These are phyloP conservation scores for Jimgerdemannia flammicorona DNA, from an alignment of 192 early-diverging fungal species.

Conservation along the genomic window DNA sequence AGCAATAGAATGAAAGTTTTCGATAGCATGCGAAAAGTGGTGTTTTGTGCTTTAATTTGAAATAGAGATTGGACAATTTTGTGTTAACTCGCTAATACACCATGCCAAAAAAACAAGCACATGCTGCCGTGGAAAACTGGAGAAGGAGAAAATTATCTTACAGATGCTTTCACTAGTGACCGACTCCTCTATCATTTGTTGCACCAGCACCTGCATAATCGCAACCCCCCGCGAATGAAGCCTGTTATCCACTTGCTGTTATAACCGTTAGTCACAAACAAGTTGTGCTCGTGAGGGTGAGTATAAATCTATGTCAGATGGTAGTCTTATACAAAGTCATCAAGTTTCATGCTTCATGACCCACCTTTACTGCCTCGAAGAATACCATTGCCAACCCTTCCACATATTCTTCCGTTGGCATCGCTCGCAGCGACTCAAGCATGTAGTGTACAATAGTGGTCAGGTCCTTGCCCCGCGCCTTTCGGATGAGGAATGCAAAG, in stretches of 20 bases:
- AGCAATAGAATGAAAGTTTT: constrained; percentile 48
- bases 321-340: too few species aligned
- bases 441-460: constrained; percentile 60
- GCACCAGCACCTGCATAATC: constrained; percentile 38
- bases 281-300: not conserved
- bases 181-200: constrained; percentile 30
- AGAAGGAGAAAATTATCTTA: not conserved
- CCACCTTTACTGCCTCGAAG: constrained; percentile 78
- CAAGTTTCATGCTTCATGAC: not conserved
- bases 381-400: constrained; percentile 80
- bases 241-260: constrained; percentile 41
- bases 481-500: constrained; percentile 86
- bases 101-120: too few species aligned
- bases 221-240: constrained; percentile 44
- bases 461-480: constrained; percentile 59
- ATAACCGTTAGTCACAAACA: not conserved
- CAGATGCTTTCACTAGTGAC: constrained; percentile 21
- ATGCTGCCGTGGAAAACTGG: not conserved
- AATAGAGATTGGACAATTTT: not conserved
- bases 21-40: constrained; percentile 29
- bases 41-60: constrained; percentile 11
- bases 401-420: constrained; percentile 45
- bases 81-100: too few species aligned
- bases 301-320: not conserved
- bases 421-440: constrained; percentile 43